A percentile compares a stretch with the other conserved stretches of the same genome.
These are phyloP conservation scores for Talaromyces atroroseus DNA, from an alignment of 2,329 filamentous ascomycete genomes.

Conservation along the genomic window DNA sequence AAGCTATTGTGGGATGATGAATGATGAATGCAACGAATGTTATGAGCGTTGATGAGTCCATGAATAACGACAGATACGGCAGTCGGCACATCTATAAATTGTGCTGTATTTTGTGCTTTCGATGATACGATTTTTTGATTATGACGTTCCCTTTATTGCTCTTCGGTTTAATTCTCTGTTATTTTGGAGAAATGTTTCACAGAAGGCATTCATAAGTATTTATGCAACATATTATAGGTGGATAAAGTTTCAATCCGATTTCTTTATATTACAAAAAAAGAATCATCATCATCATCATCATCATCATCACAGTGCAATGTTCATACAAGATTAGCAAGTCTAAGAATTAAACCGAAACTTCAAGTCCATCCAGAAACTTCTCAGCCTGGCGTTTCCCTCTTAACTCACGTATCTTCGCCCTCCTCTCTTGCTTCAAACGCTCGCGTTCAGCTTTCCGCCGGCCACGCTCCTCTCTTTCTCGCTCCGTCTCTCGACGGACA, in stretches of 20 bases:
- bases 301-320: neutral
- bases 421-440: slow-evolving; percentile 57
- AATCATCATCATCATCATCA: neutral
- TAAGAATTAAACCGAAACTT: slow-evolving; percentile 26
- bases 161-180: too few species aligned
- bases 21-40: neutral
- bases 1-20: neutral
- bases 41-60: neutral
- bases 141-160: neutral
- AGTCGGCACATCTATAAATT: neutral
- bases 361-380: slow-evolving; percentile 60
- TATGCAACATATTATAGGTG: neutral
- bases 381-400: slow-evolving; percentile 65
- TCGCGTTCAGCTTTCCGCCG: slow-evolving; percentile 55
- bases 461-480: slow-evolving; percentile 52
- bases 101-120: neutral
- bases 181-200: too few species aligned
- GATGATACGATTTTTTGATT: too few species aligned
- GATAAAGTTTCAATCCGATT: neutral
- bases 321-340: neutral
- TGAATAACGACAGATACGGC: neutral
- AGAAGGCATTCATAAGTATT: too few species aligned
- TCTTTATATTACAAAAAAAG: neutral
- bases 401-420: slow-evolving; percentile 44
- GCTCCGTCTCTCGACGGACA: slow-evolving; percentile 65